Percentiles rank a stretch among this genome's conserved stretches.
phyloP scores from a whole-genome alignment of 2,329 filamentous ascomycete species.

The Helotiales sp. region DNA sequence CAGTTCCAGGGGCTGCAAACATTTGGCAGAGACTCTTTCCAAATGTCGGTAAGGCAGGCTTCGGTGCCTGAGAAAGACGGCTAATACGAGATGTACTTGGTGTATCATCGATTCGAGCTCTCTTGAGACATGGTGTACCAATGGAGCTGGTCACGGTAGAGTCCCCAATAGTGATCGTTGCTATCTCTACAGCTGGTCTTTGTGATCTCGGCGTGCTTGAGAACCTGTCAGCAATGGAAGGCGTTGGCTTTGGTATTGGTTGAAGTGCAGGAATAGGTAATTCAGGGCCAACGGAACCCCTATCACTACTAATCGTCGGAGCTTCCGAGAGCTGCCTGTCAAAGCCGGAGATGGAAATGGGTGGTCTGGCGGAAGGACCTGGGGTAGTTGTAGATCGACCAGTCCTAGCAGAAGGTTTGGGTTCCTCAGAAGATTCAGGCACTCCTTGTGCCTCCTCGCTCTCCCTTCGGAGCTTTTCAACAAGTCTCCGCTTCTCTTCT shows the following conservation, averaged over 20 bases:
- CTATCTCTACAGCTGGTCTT: constrained; percentile 36
- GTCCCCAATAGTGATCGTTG: constrained; percentile 44
- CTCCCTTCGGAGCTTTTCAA: constrained; percentile 34
- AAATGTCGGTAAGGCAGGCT: constrained; percentile 35
- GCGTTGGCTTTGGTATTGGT: constrained; percentile 35
- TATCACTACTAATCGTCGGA: constrained; percentile 5
- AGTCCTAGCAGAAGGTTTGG: constrained; percentile 30
- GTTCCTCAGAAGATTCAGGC: constrained; percentile 27
- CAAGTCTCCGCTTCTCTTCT: constrained; percentile 38
- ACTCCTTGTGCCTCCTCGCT: constrained; percentile 19
- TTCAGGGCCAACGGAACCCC: constrained; percentile 22
- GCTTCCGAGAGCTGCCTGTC: not conserved
- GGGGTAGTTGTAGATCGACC: constrained; percentile 26
- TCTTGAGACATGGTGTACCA: constrained; percentile 38
- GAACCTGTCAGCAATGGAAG: constrained; percentile 36
- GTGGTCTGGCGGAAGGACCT: constrained; percentile 2
- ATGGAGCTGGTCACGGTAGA: constrained; percentile 42
- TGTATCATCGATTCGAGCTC: constrained; percentile 25
- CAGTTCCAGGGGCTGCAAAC: constrained; percentile 39
- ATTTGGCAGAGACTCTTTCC: constrained; percentile 39
- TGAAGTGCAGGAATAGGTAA: constrained; percentile 34
- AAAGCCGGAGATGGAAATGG: constrained; percentile 1
- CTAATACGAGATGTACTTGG: constrained; percentile 15
- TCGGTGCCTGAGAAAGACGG: constrained; percentile 1
- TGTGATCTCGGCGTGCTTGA: constrained; percentile 30